Base-by-base conservation (phyloP, 768 basidiomycete genomes). In the Leccinellum luteum region DNA sequence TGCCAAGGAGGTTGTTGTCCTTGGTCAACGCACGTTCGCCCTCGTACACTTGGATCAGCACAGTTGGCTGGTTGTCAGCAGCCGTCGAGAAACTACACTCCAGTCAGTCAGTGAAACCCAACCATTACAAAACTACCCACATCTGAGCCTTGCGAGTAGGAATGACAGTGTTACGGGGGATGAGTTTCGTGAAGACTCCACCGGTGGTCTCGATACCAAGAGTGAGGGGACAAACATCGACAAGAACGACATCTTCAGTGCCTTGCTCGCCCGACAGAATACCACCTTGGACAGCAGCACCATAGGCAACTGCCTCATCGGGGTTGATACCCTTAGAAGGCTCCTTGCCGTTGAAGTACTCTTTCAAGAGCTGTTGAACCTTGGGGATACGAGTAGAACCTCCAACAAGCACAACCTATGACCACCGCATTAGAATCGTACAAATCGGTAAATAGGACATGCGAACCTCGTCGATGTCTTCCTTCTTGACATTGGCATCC, bases 311-410 rank as follows among this genome's bases (percentile, higher is more conserved):
- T 60, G 96, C 96, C 79, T 99, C 96, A 74, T 99, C 96, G 53
- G 95, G 94, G 83, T 99, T 98, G 80, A 98, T 99, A 64, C 92
- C 90, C 83, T 94, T 95, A 61, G 95, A 95, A 53, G 94, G 94
- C 74, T 98, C 96, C 80, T 92, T 97, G 72, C 93, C 90, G 64
- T 84, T 87, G 76, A 98, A 99, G 82, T 85, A 98, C 73, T 98
- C 95, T 76, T 94, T 94, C 72, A 99, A 86, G 73, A 98, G 92
- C 69, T 97, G 92, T 70, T 98, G 95, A 63, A 99, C 94, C 81
- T 97, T 97, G 75, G 96, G 96, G 68, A 99, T 99, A 87, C 96
- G 95, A 65, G 96, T 99, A 28, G 96, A 98, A 75, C 94, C 94
- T 75, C 94, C 94, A 59, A 96, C 94, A 53, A 96, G 92, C 51